Percentiles rank a stretch among this genome's conserved stretches.
Evolutionary conservation across 352 stramenopile species (phyloP).

Genomic region (Phytophthora podocarpi): DNA sequence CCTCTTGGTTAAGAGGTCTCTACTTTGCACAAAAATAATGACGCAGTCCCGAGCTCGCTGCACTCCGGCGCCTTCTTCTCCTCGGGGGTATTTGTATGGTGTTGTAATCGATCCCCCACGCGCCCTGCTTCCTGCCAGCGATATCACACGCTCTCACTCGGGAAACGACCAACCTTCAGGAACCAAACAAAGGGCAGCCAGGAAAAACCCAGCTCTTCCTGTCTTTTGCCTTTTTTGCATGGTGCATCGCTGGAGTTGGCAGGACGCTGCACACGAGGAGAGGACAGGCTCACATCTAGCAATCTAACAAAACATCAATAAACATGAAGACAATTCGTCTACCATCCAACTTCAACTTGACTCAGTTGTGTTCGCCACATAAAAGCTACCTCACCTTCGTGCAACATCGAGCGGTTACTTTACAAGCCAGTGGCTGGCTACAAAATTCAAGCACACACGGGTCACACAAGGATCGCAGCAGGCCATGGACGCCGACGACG

Average conservation of each 20-base stretch:
- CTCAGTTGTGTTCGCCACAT: constrained; percentile 7
- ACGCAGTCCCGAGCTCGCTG: constrained; percentile 4
- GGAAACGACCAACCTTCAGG: constrained; percentile 2
- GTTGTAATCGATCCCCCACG: constrained; percentile 39
- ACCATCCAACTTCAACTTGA: constrained; percentile 3
- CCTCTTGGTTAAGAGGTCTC: constrained; percentile 8
- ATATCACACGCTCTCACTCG: constrained; percentile 4
- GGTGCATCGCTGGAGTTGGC: constrained; percentile 1
- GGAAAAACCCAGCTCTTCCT: constrained; percentile 7
- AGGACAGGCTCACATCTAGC: constrained; percentile 8
- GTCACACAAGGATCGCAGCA: constrained; percentile 13
- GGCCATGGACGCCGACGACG: constrained; percentile 56
- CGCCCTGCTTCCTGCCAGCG: constrained; percentile 22
- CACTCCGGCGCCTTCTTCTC: constrained; percentile 10
- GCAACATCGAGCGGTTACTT: constrained; percentile 7
- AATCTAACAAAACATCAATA: constrained; percentile 25
- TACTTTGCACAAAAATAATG: constrained; percentile 32
- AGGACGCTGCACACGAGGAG: constrained; percentile 24
- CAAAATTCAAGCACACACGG: background rate
- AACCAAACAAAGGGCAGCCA: too few species aligned
- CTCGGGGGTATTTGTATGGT: constrained; percentile 42
- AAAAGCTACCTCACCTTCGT: constrained; percentile 6
- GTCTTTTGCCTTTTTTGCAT: background rate
- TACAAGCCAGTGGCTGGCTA: constrained; percentile 22
- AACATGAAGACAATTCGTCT: too few species aligned